Percentiles rank a stretch among this genome's conserved stretches.
Conservation (phyloP, 441 rosid species). For the Aleurites moluccanus region DNA sequence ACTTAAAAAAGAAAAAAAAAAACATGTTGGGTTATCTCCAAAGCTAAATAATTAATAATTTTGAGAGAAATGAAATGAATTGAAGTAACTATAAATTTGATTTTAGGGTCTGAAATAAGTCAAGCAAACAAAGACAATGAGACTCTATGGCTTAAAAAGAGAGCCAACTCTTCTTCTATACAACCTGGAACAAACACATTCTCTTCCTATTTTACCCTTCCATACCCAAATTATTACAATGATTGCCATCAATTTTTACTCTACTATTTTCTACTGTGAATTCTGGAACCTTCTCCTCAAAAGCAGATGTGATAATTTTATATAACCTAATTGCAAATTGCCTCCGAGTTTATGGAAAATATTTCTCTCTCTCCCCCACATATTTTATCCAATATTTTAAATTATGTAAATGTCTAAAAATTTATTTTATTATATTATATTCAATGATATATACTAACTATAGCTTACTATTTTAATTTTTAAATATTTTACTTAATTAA, state of each 20-base stretch:
- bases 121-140: conserved; percentile 14
- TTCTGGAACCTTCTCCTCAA: background rate
- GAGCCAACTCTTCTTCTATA: background rate
- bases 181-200: background rate
- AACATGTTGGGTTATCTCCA: background rate
- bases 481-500: too few species aligned
- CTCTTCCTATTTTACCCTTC: conserved; percentile 7
- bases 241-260: background rate
- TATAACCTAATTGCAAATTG: background rate
- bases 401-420: too few species aligned
- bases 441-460: too few species aligned
- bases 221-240: background rate
- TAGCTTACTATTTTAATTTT: too few species aligned
- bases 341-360: too few species aligned
- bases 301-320: background rate
- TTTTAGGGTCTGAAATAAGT: background rate
- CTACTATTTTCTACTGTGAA: background rate
- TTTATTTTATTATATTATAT: too few species aligned
- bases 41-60: background rate
- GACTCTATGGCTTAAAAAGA: background rate
- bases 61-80: background rate
- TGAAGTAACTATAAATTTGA: too few species aligned
- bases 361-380: too few species aligned
- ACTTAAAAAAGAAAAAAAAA: background rate
- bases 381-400: too few species aligned